phyloP scores from a whole-genome alignment of 2,329 filamentous ascomycete genomes.

The Paraconiothyrium sp. region DNA sequence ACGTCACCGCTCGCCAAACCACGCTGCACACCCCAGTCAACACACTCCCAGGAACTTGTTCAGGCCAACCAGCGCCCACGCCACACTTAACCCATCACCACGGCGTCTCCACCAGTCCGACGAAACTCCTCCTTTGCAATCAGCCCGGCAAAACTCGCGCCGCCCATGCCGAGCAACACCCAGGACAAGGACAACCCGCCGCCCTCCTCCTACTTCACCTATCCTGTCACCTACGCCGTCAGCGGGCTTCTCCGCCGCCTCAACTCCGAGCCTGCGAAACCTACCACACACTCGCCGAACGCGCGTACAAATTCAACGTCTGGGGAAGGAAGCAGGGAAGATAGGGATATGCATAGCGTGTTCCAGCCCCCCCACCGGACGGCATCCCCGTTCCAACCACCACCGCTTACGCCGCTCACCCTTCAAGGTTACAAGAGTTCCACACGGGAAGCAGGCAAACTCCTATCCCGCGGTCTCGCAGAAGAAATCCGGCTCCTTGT shows the following conservation, averaged over 20 bases:
- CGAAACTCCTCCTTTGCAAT: conserved; percentile 11
- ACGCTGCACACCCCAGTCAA: not conserved
- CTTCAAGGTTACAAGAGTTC: conserved; percentile 72
- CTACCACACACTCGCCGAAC: conserved; percentile 18
- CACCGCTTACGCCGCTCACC: conserved; percentile 82
- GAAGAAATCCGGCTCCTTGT: conserved; percentile 93
- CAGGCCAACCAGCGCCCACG: conserved; percentile 7
- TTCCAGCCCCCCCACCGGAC: conserved; percentile 70
- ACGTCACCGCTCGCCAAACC: conserved; percentile 13
- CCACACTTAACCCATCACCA: conserved; percentile 9
- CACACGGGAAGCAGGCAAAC: conserved; percentile 67
- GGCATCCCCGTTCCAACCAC: conserved; percentile 83
- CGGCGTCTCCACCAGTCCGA: conserved; percentile 12
- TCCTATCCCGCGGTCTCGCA: conserved; percentile 78
- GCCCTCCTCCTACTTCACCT: conserved; percentile 57
- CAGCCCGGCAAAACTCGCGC: conserved; percentile 18
- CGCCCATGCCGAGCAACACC: conserved; percentile 40
- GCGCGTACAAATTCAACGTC: conserved; percentile 20
- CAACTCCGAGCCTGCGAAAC: conserved; percentile 51
- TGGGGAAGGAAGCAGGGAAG: conserved; percentile 37
- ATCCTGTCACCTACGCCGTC: conserved; percentile 60
- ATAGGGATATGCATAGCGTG: conserved; percentile 63
- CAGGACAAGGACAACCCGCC: conserved; percentile 20
- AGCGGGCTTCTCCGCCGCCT: conserved; percentile 58
- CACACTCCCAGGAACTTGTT: not conserved